These are phyloP conservation scores for Polygonum aviculare DNA, from an alignment of 148 eudicot genomes.

Conservation along the genomic window DNA sequence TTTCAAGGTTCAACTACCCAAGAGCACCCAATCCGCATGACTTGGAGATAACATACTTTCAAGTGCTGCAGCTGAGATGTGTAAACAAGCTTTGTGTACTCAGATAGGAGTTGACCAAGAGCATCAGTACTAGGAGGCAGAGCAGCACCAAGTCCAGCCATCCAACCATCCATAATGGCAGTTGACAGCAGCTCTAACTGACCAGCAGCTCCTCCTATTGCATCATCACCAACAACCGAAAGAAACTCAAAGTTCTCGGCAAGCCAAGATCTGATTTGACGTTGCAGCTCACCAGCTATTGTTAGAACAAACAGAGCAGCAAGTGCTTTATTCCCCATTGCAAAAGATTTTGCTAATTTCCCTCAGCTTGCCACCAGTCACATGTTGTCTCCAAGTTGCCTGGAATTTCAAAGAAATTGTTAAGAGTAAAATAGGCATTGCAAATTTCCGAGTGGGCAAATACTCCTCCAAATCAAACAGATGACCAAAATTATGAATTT, in stretches of 20 bases:
- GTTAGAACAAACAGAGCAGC: slow-evolving; percentile 97
- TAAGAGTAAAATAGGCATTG: not conserved
- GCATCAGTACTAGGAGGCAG: slow-evolving; percentile 86
- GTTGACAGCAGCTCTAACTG: slow-evolving; percentile 97
- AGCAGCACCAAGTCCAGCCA: slow-evolving; percentile 99
- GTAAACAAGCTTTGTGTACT: slow-evolving; percentile 81
- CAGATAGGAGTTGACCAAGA: slow-evolving; percentile 85
- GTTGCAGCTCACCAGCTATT: slow-evolving; percentile 96
- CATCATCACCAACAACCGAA: slow-evolving; percentile 68
- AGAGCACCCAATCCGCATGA: not conserved
- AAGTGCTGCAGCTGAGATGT: slow-evolving; percentile 81
- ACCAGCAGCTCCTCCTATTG: slow-evolving; percentile 64
- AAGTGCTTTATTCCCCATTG: slow-evolving; percentile 84
- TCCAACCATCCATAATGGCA: slow-evolving; percentile 99
- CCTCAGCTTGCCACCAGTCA: slow-evolving; percentile 93
- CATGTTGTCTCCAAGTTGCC: slow-evolving; percentile 96
- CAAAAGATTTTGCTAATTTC: slow-evolving; percentile 83
- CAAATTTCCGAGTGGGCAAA: not conserved
- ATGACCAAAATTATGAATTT: not conserved
- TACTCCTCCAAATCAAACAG: not conserved
- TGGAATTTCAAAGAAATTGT: slow-evolving; percentile 22
- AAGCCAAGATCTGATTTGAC: slow-evolving; percentile 94
- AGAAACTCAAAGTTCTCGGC: slow-evolving; percentile 95
- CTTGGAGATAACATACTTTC: slow-evolving; percentile 71
- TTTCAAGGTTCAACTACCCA: not conserved